Conservation (phyloP, 2,329 filamentous ascomycete species). For the Berkeleyomyces basicola region DNA sequence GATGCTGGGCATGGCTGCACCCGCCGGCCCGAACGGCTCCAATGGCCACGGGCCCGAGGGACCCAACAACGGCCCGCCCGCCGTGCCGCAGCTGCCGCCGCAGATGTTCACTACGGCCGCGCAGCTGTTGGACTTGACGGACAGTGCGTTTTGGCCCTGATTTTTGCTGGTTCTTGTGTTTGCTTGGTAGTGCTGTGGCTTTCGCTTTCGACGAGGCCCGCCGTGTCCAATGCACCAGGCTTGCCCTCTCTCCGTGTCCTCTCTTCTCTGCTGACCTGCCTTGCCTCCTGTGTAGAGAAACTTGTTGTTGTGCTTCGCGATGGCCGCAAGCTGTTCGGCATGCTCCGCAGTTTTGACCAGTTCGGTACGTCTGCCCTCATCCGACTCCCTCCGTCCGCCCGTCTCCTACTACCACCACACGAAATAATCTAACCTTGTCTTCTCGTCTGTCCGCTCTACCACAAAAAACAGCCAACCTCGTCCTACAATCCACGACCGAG, state of each 20-base stretch:
- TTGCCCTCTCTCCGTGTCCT: neutral
- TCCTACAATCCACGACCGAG: slow-evolving; percentile 84
- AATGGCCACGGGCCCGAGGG: neutral
- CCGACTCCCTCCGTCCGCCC: slow-evolving; percentile 9
- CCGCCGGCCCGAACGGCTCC: slow-evolving; percentile 18
- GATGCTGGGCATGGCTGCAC: slow-evolving; percentile 13
- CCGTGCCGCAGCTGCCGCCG: slow-evolving; percentile 53
- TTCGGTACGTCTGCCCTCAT: slow-evolving; percentile 49
- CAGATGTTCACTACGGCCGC: slow-evolving; percentile 99
- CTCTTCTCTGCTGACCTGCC: neutral
- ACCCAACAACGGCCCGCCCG: slow-evolving; percentile 25
- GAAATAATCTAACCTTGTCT: slow-evolving; percentile 7
- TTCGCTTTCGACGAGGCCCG: neutral
- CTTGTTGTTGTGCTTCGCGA: slow-evolving; percentile 82
- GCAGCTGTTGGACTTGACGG: slow-evolving; percentile 86
- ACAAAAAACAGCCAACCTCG: slow-evolving; percentile 63
- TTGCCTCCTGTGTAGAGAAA: slow-evolving; percentile 52
- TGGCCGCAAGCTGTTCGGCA: slow-evolving; percentile 82
- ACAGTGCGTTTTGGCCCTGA: slow-evolving; percentile 47
- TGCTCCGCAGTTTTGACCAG: slow-evolving; percentile 92
- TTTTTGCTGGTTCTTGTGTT: neutral
- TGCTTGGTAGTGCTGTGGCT: neutral
- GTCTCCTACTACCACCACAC: neutral
- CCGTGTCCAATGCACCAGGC: neutral
- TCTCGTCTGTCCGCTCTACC: neutral